phyloP scores from a whole-genome alignment of 805 yeast species.

The Candida peoriensis region DNA sequence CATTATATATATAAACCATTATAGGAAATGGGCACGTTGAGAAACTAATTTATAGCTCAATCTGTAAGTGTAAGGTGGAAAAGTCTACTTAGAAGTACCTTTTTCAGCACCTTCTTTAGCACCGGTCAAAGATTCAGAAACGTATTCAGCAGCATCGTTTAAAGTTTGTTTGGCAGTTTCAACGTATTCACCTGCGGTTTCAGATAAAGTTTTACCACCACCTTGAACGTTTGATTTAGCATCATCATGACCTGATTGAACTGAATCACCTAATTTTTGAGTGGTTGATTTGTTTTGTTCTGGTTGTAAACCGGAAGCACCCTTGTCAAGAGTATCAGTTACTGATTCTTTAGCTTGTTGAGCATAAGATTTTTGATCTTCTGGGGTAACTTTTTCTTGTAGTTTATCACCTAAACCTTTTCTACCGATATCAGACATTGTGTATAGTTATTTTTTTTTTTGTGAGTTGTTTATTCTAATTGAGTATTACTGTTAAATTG shows the following conservation, averaged over 20 bases:
- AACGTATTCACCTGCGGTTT: conserved; percentile 54
- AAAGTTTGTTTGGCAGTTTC: conserved; percentile 51
- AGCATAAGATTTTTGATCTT: conserved; percentile 55
- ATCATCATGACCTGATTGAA: conserved; percentile 50
- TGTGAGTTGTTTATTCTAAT: no score
- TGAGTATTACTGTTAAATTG: no score
- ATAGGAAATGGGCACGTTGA: no score
- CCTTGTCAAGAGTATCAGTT: conserved; percentile 62
- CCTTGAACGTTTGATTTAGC: conserved; percentile 25
- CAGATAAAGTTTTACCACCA: conserved; percentile 37
- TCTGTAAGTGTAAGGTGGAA: no score
- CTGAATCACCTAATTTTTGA: conserved; percentile 65
- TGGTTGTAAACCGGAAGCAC: conserved; percentile 56
- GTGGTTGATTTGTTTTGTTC: conserved; percentile 61
- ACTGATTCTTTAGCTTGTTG: conserved; percentile 69
- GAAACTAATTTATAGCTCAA: no score
- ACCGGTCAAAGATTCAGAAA: conserved; percentile 49
- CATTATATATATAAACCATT: no score
- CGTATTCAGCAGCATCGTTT: conserved; percentile 38
- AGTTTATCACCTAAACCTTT: conserved; percentile 68
- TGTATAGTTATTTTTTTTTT: no score
- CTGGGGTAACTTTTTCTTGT: conserved; percentile 64
- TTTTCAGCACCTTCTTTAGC: conserved; percentile 47
- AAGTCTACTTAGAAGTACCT: conserved; percentile 11
- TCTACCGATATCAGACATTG: conserved; percentile 59